Evolutionary conservation across 805 yeast species (phyloP).

Genomic region (Metschnikowia reukaufii): DNA sequence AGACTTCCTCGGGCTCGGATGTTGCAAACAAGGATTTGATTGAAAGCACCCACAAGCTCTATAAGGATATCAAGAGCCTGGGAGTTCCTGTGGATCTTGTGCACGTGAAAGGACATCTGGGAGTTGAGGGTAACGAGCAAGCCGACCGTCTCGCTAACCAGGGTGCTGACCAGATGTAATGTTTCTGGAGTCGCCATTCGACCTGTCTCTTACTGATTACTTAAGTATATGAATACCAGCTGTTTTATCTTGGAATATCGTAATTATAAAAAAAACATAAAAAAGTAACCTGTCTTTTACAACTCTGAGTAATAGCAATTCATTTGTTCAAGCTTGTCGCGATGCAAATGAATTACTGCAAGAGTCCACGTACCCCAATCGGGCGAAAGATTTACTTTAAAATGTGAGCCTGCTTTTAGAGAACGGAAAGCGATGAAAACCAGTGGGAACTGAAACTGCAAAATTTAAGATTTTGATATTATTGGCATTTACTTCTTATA

Average conservation of each 20-base stretch:
- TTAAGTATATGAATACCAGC: background rate
- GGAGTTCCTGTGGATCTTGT: slow-evolving; percentile 45
- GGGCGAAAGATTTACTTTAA: too few species aligned
- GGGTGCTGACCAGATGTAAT: slow-evolving; percentile 46
- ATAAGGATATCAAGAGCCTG: slow-evolving; percentile 35
- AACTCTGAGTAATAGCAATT: too few species aligned
- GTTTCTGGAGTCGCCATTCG: background rate
- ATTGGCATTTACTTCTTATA: too few species aligned
- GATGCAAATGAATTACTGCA: too few species aligned
- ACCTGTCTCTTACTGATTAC: background rate
- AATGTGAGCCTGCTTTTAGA: too few species aligned
- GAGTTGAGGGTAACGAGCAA: slow-evolving; percentile 65
- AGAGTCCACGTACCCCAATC: too few species aligned
- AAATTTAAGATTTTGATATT: too few species aligned
- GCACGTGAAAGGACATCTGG: slow-evolving; percentile 76
- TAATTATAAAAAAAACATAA: background rate
- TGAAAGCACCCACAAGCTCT: slow-evolving; percentile 24
- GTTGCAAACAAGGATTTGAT: slow-evolving; percentile 59
- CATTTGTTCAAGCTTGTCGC: too few species aligned
- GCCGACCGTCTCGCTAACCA: slow-evolving; percentile 74
- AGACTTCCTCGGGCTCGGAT: slow-evolving; percentile 38
- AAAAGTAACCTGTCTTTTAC: too few species aligned
- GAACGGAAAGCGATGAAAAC: too few species aligned
- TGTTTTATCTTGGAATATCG: background rate
- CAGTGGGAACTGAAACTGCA: too few species aligned